phyloP scores from a whole-genome alignment of 2,329 filamentous ascomycete species.

The Fusarium ramigenum region DNA sequence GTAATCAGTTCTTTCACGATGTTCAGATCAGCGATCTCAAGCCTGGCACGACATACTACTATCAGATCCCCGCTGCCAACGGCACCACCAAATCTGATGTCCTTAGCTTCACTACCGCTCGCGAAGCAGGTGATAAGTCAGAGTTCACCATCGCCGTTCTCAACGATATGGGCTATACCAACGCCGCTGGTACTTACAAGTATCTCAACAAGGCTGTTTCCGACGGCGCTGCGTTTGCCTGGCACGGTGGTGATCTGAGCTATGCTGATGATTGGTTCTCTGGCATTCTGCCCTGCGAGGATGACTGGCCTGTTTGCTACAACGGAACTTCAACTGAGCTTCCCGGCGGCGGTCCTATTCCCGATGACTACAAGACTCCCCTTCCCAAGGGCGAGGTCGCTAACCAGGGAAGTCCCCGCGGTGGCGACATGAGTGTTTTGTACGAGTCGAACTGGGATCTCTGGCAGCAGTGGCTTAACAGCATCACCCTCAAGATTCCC shows the following conservation, averaged over 20 bases:
- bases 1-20: slow-evolving; percentile 3
- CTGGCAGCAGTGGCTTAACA: slow-evolving; percentile 14
- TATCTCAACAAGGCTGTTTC: background rate
- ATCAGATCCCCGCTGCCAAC: background rate
- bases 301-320: slow-evolving; percentile 4
- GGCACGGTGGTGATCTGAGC: slow-evolving; percentile 5
- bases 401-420: background rate
- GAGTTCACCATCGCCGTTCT: background rate
- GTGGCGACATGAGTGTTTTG: background rate
- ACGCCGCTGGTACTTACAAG: background rate
- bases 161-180: background rate
- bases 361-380: background rate
- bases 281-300: background rate
- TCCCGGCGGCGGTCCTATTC: background rate
- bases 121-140: background rate
- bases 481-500: background rate
- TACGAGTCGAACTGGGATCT: slow-evolving; percentile 15
- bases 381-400: background rate
- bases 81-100: background rate
- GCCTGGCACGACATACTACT: background rate
- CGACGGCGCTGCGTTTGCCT: background rate
- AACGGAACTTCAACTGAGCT: background rate
- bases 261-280: slow-evolving; percentile 12
- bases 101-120: background rate
- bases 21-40: background rate